Evolutionary conservation across 2,329 filamentous ascomycete genomes (phyloP).

Genomic region (Pseudovirgaria hyperparasitica): DNA sequence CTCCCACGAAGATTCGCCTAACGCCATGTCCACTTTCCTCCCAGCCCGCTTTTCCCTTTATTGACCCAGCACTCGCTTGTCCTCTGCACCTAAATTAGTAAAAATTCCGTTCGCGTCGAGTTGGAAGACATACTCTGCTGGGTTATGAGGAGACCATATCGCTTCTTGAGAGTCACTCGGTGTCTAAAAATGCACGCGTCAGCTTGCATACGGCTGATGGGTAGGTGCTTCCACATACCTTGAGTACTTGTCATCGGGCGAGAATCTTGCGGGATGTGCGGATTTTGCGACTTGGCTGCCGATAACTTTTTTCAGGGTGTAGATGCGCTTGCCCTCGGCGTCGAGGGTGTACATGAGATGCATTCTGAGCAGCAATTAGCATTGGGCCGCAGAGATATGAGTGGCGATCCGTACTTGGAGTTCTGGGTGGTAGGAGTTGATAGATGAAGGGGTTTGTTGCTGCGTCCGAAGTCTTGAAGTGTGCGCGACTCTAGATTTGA

Average conservation of each 20-base stretch:
- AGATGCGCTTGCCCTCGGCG: slow-evolving; percentile 70
- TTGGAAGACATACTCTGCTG: slow-evolving; percentile 46
- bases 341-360: slow-evolving; percentile 82
- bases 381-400: no score
- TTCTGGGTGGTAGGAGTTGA: no score
- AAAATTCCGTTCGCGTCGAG: no score
- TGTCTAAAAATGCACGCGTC: slow-evolving; percentile 41
- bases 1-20: no score
- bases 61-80: slow-evolving; percentile 31
- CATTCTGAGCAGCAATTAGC: slow-evolving; percentile 31
- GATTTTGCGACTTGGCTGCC: slow-evolving; percentile 84
- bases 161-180: slow-evolving; percentile 86
- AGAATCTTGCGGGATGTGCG: slow-evolving; percentile 91
- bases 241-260: slow-evolving; percentile 97
- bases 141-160: slow-evolving; percentile 77
- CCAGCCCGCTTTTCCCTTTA: no score
- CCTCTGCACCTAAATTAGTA: slow-evolving; percentile 19
- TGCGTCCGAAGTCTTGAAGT: no score
- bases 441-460: no score
- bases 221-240: slow-evolving; percentile 28
- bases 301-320: slow-evolving; percentile 85
- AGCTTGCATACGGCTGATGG: neutral
- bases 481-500: no score
- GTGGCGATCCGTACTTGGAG: no score
- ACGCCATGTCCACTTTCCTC: no score